A percentile compares a stretch with the other conserved stretches of the same genome.
Conservation (phyloP, 495 filamentous ascomycete genomes). For the Penicillium steckii region DNA sequence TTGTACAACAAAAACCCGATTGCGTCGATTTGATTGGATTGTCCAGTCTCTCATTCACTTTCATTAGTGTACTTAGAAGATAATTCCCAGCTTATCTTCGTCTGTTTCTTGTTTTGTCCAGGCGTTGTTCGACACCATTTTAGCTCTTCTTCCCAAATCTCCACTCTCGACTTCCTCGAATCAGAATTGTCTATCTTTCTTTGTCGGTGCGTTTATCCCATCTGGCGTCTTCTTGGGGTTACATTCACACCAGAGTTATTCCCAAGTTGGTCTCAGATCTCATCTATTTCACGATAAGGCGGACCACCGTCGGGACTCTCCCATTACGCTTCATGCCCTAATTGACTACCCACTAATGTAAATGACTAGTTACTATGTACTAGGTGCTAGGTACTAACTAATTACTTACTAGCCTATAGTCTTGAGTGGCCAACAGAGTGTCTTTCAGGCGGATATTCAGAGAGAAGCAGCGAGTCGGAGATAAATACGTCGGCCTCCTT, state of each 20-base stretch:
- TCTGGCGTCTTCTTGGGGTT: constrained; percentile 5
- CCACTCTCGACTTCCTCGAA: constrained; percentile 5
- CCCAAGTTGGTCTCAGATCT: constrained; percentile 7
- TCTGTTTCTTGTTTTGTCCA: background rate
- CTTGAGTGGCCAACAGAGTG: no score
- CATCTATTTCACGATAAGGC: constrained; percentile 12
- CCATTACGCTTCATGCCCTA: background rate
- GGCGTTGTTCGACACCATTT: background rate
- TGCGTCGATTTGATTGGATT: background rate
- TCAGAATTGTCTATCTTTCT: background rate
- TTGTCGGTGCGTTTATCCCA: constrained; percentile 3
- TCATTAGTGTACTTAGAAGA: background rate
- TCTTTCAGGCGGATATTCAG: no score
- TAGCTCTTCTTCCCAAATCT: background rate
- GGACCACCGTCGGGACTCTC: constrained; percentile 15
- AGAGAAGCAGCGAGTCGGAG: background rate
- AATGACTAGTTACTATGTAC: no score
- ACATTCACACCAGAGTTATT: constrained; percentile 5
- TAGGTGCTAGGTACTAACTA: no score
- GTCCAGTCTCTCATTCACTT: background rate
- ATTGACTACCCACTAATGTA: no score
- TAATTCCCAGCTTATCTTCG: background rate
- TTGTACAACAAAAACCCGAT: background rate
- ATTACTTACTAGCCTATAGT: no score
- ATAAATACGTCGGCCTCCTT: constrained; percentile 4